These are phyloP conservation scores for Zalaria obscura DNA, from an alignment of 2,329 filamentous ascomycete species.

Conservation along the genomic window DNA sequence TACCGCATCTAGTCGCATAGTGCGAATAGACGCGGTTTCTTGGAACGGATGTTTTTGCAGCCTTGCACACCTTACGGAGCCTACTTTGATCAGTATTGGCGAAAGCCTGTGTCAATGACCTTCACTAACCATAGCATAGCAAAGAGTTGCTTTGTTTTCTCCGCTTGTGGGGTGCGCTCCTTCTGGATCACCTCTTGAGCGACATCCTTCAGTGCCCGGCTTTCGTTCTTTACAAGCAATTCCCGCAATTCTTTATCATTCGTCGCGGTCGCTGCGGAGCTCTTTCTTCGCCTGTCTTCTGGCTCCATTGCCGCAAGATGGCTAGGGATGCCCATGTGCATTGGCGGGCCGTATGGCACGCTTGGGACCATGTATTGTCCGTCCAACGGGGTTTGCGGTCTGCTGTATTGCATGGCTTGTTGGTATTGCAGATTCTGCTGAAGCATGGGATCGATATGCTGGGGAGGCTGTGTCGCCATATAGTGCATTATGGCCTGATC, in stretches of 20 bases:
- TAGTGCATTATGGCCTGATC: constrained; percentile 7
- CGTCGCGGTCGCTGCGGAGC: constrained; percentile 56
- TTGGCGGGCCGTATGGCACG: constrained; percentile 1
- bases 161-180: constrained; percentile 66
- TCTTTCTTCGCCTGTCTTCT: constrained; percentile 36
- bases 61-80: constrained; percentile 59
- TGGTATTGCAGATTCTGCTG: constrained; percentile 5
- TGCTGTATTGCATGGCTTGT: constrained; percentile 5
- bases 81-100: constrained; percentile 28
- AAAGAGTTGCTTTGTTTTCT: constrained; percentile 73
- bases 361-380: constrained; percentile 4
- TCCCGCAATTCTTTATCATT: constrained; percentile 72
- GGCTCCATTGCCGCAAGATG: constrained; percentile 6
- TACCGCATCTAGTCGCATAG: constrained; percentile 85
- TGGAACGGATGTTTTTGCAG: constrained; percentile 74
- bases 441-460: constrained; percentile 8
- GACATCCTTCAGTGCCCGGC: constrained; percentile 55
- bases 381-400: constrained; percentile 2
- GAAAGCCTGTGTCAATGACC: not conserved
- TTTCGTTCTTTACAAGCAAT: constrained; percentile 54
- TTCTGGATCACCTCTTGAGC: constrained; percentile 64
- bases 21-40: constrained; percentile 88
- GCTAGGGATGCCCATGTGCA: constrained; percentile 1
- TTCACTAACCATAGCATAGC: constrained; percentile 67
- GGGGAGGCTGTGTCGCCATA: constrained; percentile 4